phyloP scores from a whole-genome alignment of 164 flowering plant genomes.

The Saururus chinensis region DNA sequence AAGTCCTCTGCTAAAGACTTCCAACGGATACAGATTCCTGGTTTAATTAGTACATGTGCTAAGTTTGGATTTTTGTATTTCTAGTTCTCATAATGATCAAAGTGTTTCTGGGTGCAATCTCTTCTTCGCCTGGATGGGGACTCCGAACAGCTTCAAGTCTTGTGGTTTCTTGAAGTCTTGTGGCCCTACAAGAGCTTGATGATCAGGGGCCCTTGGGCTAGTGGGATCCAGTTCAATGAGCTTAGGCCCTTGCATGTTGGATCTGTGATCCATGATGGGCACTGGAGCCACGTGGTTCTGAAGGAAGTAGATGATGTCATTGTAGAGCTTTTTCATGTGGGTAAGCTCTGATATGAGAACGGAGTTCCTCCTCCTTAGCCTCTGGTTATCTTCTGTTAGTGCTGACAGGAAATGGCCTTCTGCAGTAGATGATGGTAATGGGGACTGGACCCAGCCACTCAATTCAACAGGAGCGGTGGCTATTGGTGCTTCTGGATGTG shows the following conservation, averaged over 20 bases:
- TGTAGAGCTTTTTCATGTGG: conserved; percentile 58
- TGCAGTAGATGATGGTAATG: conserved; percentile 6
- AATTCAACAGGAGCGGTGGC: conserved; percentile 16
- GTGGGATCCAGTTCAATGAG: conserved; percentile 15
- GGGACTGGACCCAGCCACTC: conserved; percentile 13
- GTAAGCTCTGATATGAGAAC: conserved; percentile 50
- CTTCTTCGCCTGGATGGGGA: conserved; percentile 36
- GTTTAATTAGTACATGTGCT: no score
- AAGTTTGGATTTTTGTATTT: background rate
- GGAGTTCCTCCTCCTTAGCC: conserved; percentile 34
- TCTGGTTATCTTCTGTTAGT: conserved; percentile 35
- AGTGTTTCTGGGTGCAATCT: conserved; percentile 24
- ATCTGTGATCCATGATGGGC: conserved; percentile 12
- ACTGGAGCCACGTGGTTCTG: conserved; percentile 45
- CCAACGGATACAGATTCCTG: background rate
- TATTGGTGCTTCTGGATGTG: conserved; percentile 6
- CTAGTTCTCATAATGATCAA: background rate
- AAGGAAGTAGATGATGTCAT: conserved; percentile 53
- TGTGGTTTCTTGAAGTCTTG: conserved; percentile 18
- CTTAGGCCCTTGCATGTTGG: conserved; percentile 11
- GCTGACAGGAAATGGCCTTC: conserved; percentile 21
- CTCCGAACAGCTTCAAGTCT: conserved; percentile 39
- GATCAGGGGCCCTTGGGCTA: conserved; percentile 2
- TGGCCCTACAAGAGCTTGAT: conserved; percentile 5
- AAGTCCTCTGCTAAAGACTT: background rate